A percentile compares a stretch with the other conserved stretches of the same genome.
phyloP scores from a whole-genome alignment of 768 basidiomycete genomes.

The Trametes punicea region DNA sequence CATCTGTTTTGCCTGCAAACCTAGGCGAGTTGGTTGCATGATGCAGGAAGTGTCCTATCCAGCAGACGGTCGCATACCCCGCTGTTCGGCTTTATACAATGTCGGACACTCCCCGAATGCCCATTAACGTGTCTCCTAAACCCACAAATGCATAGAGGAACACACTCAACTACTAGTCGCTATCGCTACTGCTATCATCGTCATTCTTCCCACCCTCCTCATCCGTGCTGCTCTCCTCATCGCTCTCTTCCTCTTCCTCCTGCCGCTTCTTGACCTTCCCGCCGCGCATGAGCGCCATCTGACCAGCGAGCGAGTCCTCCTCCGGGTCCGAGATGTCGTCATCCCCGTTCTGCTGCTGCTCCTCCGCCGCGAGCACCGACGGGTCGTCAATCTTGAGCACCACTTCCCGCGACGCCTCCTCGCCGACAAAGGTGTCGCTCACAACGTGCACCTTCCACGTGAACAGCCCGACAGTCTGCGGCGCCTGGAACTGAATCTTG shows the following conservation, averaged over 20 bases:
- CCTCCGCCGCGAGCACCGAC: constrained; percentile 52
- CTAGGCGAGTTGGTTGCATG: too few species aligned
- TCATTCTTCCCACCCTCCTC: constrained; percentile 48
- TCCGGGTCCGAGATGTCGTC: constrained; percentile 99
- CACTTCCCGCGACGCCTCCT: constrained; percentile 69
- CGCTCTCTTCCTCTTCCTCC: constrained; percentile 36
- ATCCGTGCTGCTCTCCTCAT: constrained; percentile 51
- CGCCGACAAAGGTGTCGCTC: constrained; percentile 87
- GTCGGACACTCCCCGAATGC: background rate
- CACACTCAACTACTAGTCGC: constrained; percentile 33
- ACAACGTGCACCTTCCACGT: constrained; percentile 85
- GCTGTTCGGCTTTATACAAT: background rate
- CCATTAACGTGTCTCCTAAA: background rate
- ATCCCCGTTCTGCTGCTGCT: constrained; percentile 53
- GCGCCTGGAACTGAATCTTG: constrained; percentile 94
- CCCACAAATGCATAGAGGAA: background rate
- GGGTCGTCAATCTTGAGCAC: constrained; percentile 80
- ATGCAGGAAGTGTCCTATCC: too few species aligned
- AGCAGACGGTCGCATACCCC: too few species aligned
- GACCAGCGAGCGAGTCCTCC: constrained; percentile 93
- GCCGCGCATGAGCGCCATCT: constrained; percentile 96
- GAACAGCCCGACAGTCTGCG: constrained; percentile 76
- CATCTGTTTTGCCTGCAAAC: too few species aligned
- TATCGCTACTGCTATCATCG: constrained; percentile 47
- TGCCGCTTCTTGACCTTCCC: constrained; percentile 68